These are phyloP conservation scores for Pinus taeda DNA, from an alignment of 75 land plant species.

Conservation along the genomic window DNA sequence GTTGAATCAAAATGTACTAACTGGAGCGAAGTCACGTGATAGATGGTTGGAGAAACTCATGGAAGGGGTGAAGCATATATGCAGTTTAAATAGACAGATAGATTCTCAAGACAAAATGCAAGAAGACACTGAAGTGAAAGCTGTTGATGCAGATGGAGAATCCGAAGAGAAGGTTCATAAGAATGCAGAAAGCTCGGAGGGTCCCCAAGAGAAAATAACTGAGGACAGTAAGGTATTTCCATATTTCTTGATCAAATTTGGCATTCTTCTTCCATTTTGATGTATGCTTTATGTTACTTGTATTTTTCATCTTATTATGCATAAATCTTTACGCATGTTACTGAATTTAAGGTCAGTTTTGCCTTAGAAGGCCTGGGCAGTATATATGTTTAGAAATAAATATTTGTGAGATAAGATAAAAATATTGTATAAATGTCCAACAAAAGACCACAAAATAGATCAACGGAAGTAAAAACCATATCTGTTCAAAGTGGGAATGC, in stretches of 20 bases:
- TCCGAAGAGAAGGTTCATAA: background rate
- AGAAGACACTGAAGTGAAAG: conserved; percentile 15
- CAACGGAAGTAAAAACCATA: no score
- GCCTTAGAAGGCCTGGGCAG: background rate
- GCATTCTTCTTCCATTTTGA: background rate
- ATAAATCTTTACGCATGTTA: background rate
- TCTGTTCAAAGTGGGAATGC: no score
- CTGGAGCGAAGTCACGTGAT: conserved; percentile 76
- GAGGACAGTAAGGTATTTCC: conserved; percentile 9
- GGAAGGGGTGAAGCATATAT: conserved; percentile 50
- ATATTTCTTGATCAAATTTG: background rate
- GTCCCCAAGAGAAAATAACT: background rate
- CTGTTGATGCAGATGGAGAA: background rate
- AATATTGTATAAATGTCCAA: no score
- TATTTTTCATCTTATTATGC: background rate
- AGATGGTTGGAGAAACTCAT: conserved; percentile 86
- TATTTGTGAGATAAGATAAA: no score
- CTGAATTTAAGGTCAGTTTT: background rate
- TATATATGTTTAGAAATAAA: background rate
- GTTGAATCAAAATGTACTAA: conserved; percentile 37
- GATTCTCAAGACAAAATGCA: conserved; percentile 13
- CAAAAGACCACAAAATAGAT: no score
- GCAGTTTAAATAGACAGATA: conserved; percentile 18
- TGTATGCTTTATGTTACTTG: background rate
- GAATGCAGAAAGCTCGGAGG: background rate